A percentile compares a stretch with the other conserved stretches of the same genome.
phyloP scores from a whole-genome alignment of 2,329 filamentous ascomycete species.

The Stromatinia cepivora region DNA sequence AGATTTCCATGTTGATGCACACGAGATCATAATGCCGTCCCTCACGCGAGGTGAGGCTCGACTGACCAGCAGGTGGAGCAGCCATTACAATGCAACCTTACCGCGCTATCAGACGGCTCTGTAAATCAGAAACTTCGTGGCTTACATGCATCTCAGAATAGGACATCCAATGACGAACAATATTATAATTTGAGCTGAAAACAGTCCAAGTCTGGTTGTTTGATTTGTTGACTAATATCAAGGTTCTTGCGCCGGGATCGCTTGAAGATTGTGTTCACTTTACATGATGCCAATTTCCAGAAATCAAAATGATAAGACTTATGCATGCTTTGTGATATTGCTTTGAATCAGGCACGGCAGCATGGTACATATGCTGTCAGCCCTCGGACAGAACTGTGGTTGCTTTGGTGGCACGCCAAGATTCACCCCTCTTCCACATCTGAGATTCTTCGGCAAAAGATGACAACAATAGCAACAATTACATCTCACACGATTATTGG shows the following conservation, averaged over 20 bases:
- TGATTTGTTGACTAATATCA: slow-evolving; percentile 1
- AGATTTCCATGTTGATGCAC: slow-evolving; percentile 3
- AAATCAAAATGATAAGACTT: slow-evolving; percentile 10
- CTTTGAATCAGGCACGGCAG: slow-evolving; percentile 11
- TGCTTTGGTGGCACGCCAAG: slow-evolving; percentile 18
- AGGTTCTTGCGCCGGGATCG: background rate
- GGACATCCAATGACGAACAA: slow-evolving; percentile 1
- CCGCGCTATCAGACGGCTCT: slow-evolving; percentile 2
- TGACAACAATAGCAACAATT: slow-evolving; percentile 23
- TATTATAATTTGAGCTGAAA: slow-evolving; percentile 13
- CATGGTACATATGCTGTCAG: slow-evolving; percentile 18
- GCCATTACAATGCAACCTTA: background rate
- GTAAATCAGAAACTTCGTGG: background rate
- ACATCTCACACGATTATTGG: slow-evolving; percentile 4
- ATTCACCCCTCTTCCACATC: background rate
- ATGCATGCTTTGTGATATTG: slow-evolving; percentile 9
- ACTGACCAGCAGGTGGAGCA: slow-evolving; percentile 1
- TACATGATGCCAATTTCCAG: background rate
- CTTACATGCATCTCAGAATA: background rate
- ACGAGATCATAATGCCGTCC: slow-evolving; percentile 14
- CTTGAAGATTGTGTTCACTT: background rate
- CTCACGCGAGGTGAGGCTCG: slow-evolving; percentile 22
- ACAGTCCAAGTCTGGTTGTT: background rate
- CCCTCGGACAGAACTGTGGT: slow-evolving; percentile 21
- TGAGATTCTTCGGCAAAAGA: slow-evolving; percentile 5